Conservation (phyloP, 139 green algal species). For the Tetraselmis striata region DNA sequence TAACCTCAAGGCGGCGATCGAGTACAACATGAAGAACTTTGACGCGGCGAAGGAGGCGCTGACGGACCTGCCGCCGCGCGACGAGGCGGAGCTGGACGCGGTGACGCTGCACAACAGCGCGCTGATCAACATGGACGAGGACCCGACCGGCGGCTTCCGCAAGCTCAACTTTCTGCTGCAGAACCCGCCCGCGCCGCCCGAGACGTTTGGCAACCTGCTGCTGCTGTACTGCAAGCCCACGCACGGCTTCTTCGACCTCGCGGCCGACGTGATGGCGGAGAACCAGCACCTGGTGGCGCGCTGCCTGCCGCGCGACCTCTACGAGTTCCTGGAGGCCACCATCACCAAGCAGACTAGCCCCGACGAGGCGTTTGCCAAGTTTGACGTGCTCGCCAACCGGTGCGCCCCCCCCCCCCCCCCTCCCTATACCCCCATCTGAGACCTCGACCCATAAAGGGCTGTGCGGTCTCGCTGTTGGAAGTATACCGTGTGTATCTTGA, state of each 20-base stretch:
- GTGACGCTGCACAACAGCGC: conserved; percentile 84
- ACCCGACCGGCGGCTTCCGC: conserved; percentile 62
- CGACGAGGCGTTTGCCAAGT: conserved; percentile 49
- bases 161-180: conserved; percentile 83
- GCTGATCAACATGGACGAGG: conserved; percentile 63
- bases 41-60: conserved; percentile 64
- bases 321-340: conserved; percentile 63
- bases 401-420: background rate
- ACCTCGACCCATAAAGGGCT: background rate
- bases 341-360: conserved; percentile 48
- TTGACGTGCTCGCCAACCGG: conserved; percentile 45
- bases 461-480: background rate
- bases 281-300: conserved; percentile 55
- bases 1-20: conserved; percentile 84
- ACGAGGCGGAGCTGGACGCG: conserved; percentile 80
- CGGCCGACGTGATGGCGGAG: conserved; percentile 72
- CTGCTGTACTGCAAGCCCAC: conserved; percentile 76
- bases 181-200: conserved; percentile 67
- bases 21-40: conserved; percentile 67
- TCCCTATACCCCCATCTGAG: background rate
- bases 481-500: background rate
- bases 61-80: conserved; percentile 69
- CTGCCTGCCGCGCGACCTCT: conserved; percentile 52
- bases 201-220: conserved; percentile 82
- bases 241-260: conserved; percentile 68